phyloP scores from a whole-genome alignment of 2,329 filamentous ascomycete species.

The Trichoderma cornu-damae region DNA sequence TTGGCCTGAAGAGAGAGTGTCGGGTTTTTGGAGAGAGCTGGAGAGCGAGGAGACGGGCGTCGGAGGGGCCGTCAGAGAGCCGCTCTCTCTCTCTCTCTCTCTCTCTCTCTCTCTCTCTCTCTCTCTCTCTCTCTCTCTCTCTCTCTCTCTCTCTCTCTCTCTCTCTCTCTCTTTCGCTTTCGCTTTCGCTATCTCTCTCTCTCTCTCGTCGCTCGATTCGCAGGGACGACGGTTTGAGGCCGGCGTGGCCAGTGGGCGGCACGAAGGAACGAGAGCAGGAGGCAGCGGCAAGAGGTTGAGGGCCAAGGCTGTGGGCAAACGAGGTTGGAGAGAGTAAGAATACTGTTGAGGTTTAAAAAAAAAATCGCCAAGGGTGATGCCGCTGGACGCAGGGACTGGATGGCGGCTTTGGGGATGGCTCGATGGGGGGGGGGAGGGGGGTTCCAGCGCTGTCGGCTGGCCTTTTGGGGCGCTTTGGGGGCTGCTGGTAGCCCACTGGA shows the following conservation, averaged over 20 bases:
- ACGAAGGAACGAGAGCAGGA: not conserved
- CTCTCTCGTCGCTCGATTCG: not conserved
- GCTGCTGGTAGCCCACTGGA: not conserved
- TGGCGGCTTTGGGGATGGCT: slow-evolving; percentile 10
- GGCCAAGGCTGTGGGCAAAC: not conserved
- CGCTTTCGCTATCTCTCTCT: no score
- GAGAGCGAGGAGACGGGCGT: slow-evolving; percentile 9
- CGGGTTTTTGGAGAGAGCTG: slow-evolving; percentile 4
- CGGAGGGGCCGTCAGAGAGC: not conserved
- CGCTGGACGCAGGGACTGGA: slow-evolving; percentile 17
- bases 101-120: not conserved
- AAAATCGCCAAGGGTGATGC: slow-evolving; percentile 8
- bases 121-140: not conserved
- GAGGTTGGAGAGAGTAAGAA: not conserved
- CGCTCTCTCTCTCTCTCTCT: not conserved
- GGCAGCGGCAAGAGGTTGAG: not conserved
- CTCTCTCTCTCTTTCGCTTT: not conserved
- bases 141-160: not conserved
- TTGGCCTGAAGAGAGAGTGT: not conserved
- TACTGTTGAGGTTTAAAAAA: no score
- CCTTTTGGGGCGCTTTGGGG: not conserved
- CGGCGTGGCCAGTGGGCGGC: slow-evolving; percentile 9
- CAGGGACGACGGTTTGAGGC: slow-evolving; percentile 5
- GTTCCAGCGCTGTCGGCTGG: not conserved
- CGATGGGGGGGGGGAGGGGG: not conserved